phyloP scores from a whole-genome alignment of 257 asterid species.

The Handroanthus guayacan region DNA sequence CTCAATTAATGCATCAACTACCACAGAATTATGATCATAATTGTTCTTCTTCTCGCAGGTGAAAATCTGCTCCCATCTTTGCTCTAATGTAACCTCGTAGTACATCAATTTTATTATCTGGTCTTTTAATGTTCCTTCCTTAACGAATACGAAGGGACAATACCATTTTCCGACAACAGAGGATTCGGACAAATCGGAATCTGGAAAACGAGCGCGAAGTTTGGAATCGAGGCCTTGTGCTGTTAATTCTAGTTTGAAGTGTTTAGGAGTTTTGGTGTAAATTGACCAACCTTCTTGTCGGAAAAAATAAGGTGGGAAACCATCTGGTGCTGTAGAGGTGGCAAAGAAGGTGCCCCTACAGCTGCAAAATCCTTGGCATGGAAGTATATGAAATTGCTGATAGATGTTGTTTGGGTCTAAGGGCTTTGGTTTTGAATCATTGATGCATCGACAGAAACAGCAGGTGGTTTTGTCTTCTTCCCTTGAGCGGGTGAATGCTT shows the following conservation, averaged over 20 bases:
- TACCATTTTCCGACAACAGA: slow-evolving; percentile 64
- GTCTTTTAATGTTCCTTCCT: slow-evolving; percentile 49
- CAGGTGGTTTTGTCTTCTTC: slow-evolving; percentile 60
- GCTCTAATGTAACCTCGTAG: slow-evolving; percentile 61
- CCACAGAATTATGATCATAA: slow-evolving; percentile 25
- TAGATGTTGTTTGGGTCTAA: slow-evolving; percentile 55
- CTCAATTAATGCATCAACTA: slow-evolving; percentile 44
- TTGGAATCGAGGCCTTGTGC: slow-evolving; percentile 48
- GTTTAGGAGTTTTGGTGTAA: slow-evolving; percentile 35
- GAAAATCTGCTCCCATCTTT: slow-evolving; percentile 61
- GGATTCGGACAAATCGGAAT: slow-evolving; percentile 11
- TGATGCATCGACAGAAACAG: slow-evolving; percentile 55
- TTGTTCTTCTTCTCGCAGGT: slow-evolving; percentile 27
- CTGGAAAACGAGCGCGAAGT: slow-evolving; percentile 46
- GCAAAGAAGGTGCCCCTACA: slow-evolving; percentile 33
- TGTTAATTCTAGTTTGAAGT: slow-evolving; percentile 31
- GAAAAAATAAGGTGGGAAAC: slow-evolving; percentile 52
- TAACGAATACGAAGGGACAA: slow-evolving; percentile 62
- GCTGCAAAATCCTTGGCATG: slow-evolving; percentile 17
- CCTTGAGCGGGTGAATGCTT: slow-evolving; percentile 64
- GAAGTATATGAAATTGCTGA: slow-evolving; percentile 53
- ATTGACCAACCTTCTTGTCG: slow-evolving; percentile 54
- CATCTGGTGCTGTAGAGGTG: slow-evolving; percentile 44
- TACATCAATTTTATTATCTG: slow-evolving; percentile 51
- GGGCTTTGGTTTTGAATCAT: slow-evolving; percentile 57